Percentiles rank a stretch among this genome's conserved stretches.
Conservation (phyloP, 2,329 filamentous ascomycete species). For the Xylariaceae sp. region DNA sequence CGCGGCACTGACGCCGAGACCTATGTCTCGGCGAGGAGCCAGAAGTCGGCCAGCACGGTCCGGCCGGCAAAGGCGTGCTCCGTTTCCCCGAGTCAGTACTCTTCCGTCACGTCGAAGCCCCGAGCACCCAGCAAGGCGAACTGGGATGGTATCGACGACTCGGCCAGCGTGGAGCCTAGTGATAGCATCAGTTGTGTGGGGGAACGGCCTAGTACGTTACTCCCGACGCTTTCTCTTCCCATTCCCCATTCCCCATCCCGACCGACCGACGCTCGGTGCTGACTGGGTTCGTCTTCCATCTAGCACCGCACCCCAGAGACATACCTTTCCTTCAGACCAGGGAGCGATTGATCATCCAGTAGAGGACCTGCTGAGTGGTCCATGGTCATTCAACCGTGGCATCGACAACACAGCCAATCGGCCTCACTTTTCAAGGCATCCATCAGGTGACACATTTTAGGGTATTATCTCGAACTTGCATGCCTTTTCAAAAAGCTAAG, state of each 20-base stretch:
- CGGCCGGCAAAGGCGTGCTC: slow-evolving; percentile 21
- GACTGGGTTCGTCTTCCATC: neutral
- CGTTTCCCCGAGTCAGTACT: slow-evolving; percentile 15
- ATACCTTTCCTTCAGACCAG: slow-evolving; percentile 2
- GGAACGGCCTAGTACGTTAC: slow-evolving; percentile 27
- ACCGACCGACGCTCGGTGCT: neutral
- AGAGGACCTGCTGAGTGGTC: too few relatives aligned
- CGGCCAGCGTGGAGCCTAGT: slow-evolving; percentile 51
- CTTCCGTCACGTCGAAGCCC: slow-evolving; percentile 8
- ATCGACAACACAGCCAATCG: too few relatives aligned
- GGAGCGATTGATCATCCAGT: slow-evolving; percentile 2
- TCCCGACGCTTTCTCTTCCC: neutral
- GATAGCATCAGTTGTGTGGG: slow-evolving; percentile 61
- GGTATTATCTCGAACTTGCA: too few relatives aligned
- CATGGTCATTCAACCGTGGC: too few relatives aligned
- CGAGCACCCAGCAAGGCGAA: slow-evolving; percentile 15
- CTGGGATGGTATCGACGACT: slow-evolving; percentile 34
- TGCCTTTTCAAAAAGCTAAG: too few relatives aligned
- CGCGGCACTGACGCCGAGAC: slow-evolving; percentile 37
- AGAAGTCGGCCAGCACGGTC: slow-evolving; percentile 33
- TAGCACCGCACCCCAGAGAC: slow-evolving; percentile 1
- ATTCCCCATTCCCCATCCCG: neutral
- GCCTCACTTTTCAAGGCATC: too few relatives aligned
- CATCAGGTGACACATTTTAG: too few relatives aligned
- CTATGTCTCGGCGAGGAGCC: slow-evolving; percentile 41